These are phyloP conservation scores for Phytophthora ohioensis DNA, from an alignment of 352 stramenopile genomes.

Conservation along the genomic window DNA sequence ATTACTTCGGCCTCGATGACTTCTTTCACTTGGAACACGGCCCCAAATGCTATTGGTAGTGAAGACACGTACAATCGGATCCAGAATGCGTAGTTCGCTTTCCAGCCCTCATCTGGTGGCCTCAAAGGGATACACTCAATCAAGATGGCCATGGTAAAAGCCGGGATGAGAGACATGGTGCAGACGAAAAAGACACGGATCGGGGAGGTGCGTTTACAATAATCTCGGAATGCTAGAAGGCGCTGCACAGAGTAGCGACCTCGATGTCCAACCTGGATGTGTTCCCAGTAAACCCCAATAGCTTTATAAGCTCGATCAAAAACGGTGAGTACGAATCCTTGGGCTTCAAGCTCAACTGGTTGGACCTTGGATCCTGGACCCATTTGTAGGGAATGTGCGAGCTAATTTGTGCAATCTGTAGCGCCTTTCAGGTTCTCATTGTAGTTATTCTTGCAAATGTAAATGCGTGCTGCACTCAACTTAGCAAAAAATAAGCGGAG, in stretches of 20 bases:
- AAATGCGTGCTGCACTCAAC: too few species aligned
- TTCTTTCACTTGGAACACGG: conserved; percentile 20
- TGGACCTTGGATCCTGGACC: too few species aligned
- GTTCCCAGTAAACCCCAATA: background rate
- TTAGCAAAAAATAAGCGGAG: too few species aligned
- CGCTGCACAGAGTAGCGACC: conserved; percentile 23
- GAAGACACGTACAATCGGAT: conserved; percentile 28
- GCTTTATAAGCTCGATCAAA: background rate
- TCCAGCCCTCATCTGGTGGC: conserved; percentile 20
- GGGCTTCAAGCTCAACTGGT: too few species aligned
- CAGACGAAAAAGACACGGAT: conserved; percentile 22
- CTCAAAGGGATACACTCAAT: conserved; percentile 44
- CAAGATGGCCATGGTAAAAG: conserved; percentile 18
- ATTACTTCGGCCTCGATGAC: conserved; percentile 21
- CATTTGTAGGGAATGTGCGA: too few species aligned
- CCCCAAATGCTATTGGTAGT: conserved; percentile 17
- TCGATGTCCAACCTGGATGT: conserved; percentile 20
- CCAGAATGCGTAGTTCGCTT: conserved; percentile 38
- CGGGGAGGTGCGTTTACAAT: conserved; percentile 4
- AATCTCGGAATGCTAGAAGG: conserved; percentile 27
- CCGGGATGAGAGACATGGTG: conserved; percentile 10
- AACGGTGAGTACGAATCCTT: background rate
- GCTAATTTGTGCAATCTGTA: too few species aligned
- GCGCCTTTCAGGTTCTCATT: too few species aligned
- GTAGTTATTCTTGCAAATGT: too few species aligned